Evolutionary conservation across 2,329 filamentous ascomycete genomes (phyloP), one percentile per base, ranked within the genome.

Genomic region (Eutypa lata): DNA sequence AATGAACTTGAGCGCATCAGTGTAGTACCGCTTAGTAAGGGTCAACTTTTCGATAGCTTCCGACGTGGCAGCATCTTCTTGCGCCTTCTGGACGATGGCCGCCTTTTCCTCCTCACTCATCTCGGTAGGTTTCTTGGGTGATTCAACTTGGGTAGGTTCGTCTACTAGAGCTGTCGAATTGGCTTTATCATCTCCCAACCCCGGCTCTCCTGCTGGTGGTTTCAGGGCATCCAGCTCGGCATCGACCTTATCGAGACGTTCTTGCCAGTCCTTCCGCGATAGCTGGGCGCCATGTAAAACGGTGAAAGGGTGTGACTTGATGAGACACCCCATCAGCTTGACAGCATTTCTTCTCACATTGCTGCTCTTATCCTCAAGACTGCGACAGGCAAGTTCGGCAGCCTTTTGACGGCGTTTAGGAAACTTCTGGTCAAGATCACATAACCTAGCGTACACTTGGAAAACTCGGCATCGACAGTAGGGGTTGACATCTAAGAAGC

Each of bases 291-390:
- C 92, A 64, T 97, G 91, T 75, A 97, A 87, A 18, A 92, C 86
- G 37, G 89, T 91, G 64, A 97, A 99, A 2, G 94, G 94, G 69
- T 99, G 94, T 0, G 92, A 97, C 57, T 92, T 91, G 62, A 99
- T 90, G 7, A 99, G 77, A 43, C 89, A 89, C 6, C 87, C 89
- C 1, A 99, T 79, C 7, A 99, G 76, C 71, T 96, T 97, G 68
- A 99, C 94, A 2, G 94, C 92, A 68, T 97, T 97, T 53, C 92
- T 84, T 56, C 94, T 83, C 31, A 99, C 94, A 64, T 97, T 96
- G 72, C 94, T 99, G 74, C 93, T 97, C 78, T 96, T 97, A 74
- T 99, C 95, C 70, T 97, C 90, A 2, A 99, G 78, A 69, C 93
- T 97, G 61, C 90, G 84, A 52, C 89, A 87, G 1, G 94, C 92